These are phyloP conservation scores for Mucor sp. DNA, from an alignment of 371 early-diverging fungal genomes.

Conservation along the genomic window DNA sequence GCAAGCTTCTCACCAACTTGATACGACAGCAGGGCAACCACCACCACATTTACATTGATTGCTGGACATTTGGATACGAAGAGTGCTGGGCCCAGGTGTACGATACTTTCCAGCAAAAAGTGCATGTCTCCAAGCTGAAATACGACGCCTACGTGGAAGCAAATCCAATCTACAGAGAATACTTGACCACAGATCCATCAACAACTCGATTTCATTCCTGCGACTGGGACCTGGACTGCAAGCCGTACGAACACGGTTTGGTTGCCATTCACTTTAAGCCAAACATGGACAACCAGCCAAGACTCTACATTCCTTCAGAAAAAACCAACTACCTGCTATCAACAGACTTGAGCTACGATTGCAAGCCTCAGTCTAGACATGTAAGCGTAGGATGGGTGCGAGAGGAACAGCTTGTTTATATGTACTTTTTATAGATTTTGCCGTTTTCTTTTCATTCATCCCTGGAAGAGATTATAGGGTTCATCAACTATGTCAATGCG, in stretches of 20 bases:
- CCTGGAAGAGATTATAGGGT: constrained; percentile 14
- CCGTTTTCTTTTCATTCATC: constrained; percentile 33
- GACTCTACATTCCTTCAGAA: constrained; percentile 1
- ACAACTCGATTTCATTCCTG: constrained; percentile 30
- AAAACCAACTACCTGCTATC: neutral
- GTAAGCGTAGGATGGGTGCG: neutral
- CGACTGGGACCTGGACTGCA: constrained; percentile 10
- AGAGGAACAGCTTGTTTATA: neutral
- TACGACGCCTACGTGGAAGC: constrained; percentile 33
- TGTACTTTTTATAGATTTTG: constrained; percentile 4
- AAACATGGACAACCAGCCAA: constrained; percentile 2
- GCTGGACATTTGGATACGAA: constrained; percentile 51
- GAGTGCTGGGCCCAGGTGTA: constrained; percentile 42
- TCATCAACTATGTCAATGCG: constrained; percentile 14
- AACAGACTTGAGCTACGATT: constrained; percentile 14
- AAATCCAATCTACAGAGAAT: constrained; percentile 9
- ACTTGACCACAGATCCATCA: constrained; percentile 16
- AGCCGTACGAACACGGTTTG: neutral
- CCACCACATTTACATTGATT: constrained; percentile 44
- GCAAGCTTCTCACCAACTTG: constrained; percentile 27
- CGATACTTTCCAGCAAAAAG: constrained; percentile 27
- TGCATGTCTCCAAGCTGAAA: constrained; percentile 39
- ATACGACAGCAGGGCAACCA: constrained; percentile 25
- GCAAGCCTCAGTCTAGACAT: constrained; percentile 3
- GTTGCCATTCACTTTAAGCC: neutral